These are phyloP conservation scores for Endocalyx cinctus DNA, from an alignment of 2,329 filamentous ascomycete species.

Conservation along the genomic window DNA sequence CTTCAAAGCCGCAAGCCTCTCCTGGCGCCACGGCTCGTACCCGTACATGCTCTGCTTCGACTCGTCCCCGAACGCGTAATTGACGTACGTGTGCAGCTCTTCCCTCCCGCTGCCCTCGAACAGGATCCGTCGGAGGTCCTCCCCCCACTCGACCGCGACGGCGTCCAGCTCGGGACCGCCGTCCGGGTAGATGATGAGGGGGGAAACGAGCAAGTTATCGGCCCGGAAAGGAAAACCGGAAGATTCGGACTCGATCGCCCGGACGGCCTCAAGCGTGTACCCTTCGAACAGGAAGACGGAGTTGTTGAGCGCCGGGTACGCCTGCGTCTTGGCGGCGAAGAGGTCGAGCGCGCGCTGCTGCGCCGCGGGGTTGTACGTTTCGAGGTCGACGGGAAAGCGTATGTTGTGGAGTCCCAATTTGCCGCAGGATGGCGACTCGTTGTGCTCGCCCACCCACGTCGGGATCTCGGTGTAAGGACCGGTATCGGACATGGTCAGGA, in stretches of 20 bases:
- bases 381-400: conserved; percentile 17
- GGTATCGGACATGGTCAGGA: background rate
- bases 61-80: conserved; percentile 31
- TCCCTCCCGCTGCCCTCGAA: conserved; percentile 13
- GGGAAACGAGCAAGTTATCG: conserved; percentile 11
- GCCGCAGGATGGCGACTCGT: conserved; percentile 9
- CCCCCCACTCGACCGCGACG: conserved; percentile 22
- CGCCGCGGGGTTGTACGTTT: conserved; percentile 28
- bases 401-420: conserved; percentile 13
- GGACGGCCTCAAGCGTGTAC: conserved; percentile 13
- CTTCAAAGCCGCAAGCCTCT: conserved; percentile 31
- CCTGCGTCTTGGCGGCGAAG: conserved; percentile 28
- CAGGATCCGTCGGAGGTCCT: conserved; percentile 20
- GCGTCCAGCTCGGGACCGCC: conserved; percentile 17
- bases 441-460: conserved; percentile 7
- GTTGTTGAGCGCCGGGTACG: conserved; percentile 24
- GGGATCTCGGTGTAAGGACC: conserved; percentile 12
- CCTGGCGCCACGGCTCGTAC: conserved; percentile 32
- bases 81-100: conserved; percentile 26
- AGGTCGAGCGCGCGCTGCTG: conserved; percentile 32
- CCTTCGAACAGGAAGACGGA: conserved; percentile 20
- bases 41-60: conserved; percentile 28
- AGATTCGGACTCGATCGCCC: conserved; percentile 9
- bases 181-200: conserved; percentile 27
- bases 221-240: conserved; percentile 16